Conservation (phyloP, 805 yeast species). For the Ogataea dorogensis region DNA sequence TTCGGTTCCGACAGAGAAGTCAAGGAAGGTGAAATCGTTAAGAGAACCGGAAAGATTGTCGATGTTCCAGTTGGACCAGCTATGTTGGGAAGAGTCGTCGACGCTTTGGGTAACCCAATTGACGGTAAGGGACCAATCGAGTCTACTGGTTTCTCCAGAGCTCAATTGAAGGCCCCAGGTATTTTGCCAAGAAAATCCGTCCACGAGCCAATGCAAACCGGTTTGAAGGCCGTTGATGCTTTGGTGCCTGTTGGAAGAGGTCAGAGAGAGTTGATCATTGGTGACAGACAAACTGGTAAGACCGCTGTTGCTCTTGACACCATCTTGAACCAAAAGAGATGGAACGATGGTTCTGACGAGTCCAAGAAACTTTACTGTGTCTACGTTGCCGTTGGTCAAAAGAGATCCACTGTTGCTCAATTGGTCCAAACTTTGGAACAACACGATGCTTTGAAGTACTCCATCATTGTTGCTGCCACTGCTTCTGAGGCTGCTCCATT, state of each 20-base stretch:
- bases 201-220: slow-evolving; percentile 99
- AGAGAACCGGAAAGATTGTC: slow-evolving; percentile 99
- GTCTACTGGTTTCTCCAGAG: slow-evolving; percentile 82
- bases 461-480: slow-evolving; percentile 98
- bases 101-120: slow-evolving; percentile 98
- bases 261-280: slow-evolving; percentile 99
- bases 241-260: slow-evolving; percentile 99
- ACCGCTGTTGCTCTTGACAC: slow-evolving; percentile 99
- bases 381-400: slow-evolving; percentile 99
- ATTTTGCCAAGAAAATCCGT: slow-evolving; percentile 99
- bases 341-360: slow-evolving; percentile 95
- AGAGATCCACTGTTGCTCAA: slow-evolving; percentile 99
- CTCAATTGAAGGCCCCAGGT: slow-evolving; percentile 99
- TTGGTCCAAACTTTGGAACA: slow-evolving; percentile 98
- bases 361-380: slow-evolving; percentile 98
- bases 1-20: slow-evolving; percentile 99
- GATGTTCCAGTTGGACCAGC: slow-evolving; percentile 99
- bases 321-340: slow-evolving; percentile 98
- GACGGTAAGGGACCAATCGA: slow-evolving; percentile 99
- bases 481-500: slow-evolving; percentile 99
- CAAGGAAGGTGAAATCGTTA: slow-evolving; percentile 99
- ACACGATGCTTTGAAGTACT: slow-evolving; percentile 95
- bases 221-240: slow-evolving; percentile 98
- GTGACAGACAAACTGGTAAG: slow-evolving; percentile 99
- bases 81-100: slow-evolving; percentile 98